Percentiles rank a stretch among this genome's conserved stretches.
Conservation (phyloP, 768 basidiomycete species). For the Mycena epipterygia region DNA sequence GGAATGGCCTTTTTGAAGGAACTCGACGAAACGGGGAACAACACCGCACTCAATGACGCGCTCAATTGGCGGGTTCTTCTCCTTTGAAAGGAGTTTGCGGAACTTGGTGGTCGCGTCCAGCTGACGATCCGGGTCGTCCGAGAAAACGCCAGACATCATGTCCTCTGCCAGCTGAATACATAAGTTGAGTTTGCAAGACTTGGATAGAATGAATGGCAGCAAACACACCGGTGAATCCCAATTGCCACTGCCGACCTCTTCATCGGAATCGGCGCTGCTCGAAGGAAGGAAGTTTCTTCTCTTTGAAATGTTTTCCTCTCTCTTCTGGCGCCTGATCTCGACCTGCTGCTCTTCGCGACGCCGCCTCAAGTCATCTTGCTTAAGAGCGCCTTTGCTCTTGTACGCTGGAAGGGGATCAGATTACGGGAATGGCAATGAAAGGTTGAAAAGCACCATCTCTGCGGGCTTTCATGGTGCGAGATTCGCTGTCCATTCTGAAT, state of each 20-base stretch:
- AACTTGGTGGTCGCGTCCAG: constrained; percentile 98
- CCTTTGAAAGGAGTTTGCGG: constrained; percentile 98
- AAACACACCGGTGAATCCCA: constrained; percentile 85
- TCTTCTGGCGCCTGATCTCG: constrained; percentile 97
- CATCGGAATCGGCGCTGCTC: constrained; percentile 88
- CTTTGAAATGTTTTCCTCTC: constrained; percentile 99
- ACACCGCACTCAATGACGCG: constrained; percentile 98
- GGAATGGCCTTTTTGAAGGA: constrained; percentile 82
- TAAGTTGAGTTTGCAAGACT: constrained; percentile 28
- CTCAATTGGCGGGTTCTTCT: constrained; percentile 99
- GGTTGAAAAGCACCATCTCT: constrained; percentile 69
- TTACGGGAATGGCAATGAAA: constrained; percentile 49
- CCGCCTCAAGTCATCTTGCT: constrained; percentile 94
- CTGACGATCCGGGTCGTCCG: constrained; percentile 91
- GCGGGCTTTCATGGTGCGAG: constrained; percentile 82
- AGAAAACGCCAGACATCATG: constrained; percentile 95
- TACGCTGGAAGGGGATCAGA: constrained; percentile 67
- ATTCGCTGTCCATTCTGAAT: constrained; percentile 63
- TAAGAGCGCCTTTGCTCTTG: constrained; percentile 92
- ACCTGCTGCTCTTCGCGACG: constrained; percentile 99
- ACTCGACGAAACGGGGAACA: constrained; percentile 97
- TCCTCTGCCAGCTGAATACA: constrained; percentile 80
- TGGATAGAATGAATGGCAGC: constrained; percentile 31
- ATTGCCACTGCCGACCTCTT: constrained; percentile 77
- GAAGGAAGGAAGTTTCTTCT: constrained; percentile 92